Base-by-base conservation (phyloP, 371 early-diverging fungal species). In the Sporodiniella umbellata region DNA sequence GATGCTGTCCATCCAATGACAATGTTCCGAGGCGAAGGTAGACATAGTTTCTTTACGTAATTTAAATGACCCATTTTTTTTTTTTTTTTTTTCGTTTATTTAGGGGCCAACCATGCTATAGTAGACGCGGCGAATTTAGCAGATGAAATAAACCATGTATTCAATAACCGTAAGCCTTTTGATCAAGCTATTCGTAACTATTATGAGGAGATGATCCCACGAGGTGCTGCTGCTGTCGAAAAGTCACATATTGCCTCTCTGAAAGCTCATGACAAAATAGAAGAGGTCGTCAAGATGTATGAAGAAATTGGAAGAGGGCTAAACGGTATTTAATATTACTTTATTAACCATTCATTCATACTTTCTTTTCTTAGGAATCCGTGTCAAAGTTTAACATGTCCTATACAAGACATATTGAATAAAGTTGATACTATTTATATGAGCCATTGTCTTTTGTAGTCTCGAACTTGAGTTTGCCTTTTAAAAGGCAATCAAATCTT, bases 101-200 rank as follows among this genome's bases (percentile, higher is more conserved):
- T 60, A 67, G 63, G 69, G 44, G 65, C 54, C n/a, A 69, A 69
- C 33, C 72, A 71, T 47, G 72, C 68, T 22, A 65, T 71, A 25
- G 15, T 61, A 0, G 68, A 71, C 45, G 43, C 62, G 10, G 47
- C 38, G 12, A 42, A 48, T 18, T 48, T 71, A n/a, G 60, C 53
- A 6, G 24, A 42, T 8, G 40, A 53, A 39, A 38, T 71, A 4
- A 25, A 25, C 2, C 35, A 53, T 4, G 48, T 45, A 0, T 42
- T 60, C 35, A 26, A 57, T n/a, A 47, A 24, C 4, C 39, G 62
- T 30, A 56, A 53, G 8, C 10, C 53, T 14, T 18, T 62, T 2
- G 23, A 25, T 10, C 48, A 64, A 37, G 72, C 65, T 1, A 10
- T 64, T 3, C 21, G 48, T 17, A 25, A n/a, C 1, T 71, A 64